A percentile compares a stretch with the other conserved stretches of the same genome.
Evolutionary conservation across 768 basidiomycete genomes (phyloP).

Genomic region (Cystofilobasidium bisporidii): DNA sequence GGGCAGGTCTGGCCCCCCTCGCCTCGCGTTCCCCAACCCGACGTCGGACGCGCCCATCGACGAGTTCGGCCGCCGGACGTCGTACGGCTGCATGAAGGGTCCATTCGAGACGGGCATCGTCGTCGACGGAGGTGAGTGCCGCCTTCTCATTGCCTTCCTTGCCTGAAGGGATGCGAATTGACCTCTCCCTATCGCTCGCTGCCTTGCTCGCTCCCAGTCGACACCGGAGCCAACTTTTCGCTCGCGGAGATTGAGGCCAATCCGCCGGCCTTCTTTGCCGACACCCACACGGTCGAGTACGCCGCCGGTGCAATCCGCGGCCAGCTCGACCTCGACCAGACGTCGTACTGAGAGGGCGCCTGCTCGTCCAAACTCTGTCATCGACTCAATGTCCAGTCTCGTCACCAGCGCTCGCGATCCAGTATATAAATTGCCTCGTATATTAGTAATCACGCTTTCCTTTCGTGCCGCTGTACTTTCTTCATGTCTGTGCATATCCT

Average conservation of each 20-base stretch:
- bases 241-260: slow-evolving; percentile 37
- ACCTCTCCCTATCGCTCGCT: not conserved
- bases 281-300: slow-evolving; percentile 38
- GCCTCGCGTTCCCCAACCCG: slow-evolving; percentile 40
- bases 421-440: too few species aligned
- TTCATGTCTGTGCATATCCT: too few species aligned
- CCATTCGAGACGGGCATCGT: slow-evolving; percentile 38
- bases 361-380: too few species aligned
- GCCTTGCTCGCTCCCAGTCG: slow-evolving; percentile 24
- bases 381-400: too few species aligned
- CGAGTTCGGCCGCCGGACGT: slow-evolving; percentile 34
- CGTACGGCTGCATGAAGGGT: slow-evolving; percentile 36
- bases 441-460: too few species aligned
- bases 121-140: slow-evolving; percentile 34
- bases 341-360: not conserved
- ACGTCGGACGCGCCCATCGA: slow-evolving; percentile 31
- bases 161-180: too few species aligned
- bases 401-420: too few species aligned
- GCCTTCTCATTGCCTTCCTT: too few species aligned
- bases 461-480: too few species aligned
- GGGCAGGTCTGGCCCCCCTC: slow-evolving; percentile 37
- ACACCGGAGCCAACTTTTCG: slow-evolving; percentile 34
- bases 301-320: slow-evolving; percentile 40
- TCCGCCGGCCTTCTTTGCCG: slow-evolving; percentile 39
- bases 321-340: slow-evolving; percentile 30